A percentile compares a stretch with the other conserved stretches of the same genome.
Evolutionary conservation across 257 asterid species (phyloP).

Genomic region (Solanum corneliomulleri): DNA sequence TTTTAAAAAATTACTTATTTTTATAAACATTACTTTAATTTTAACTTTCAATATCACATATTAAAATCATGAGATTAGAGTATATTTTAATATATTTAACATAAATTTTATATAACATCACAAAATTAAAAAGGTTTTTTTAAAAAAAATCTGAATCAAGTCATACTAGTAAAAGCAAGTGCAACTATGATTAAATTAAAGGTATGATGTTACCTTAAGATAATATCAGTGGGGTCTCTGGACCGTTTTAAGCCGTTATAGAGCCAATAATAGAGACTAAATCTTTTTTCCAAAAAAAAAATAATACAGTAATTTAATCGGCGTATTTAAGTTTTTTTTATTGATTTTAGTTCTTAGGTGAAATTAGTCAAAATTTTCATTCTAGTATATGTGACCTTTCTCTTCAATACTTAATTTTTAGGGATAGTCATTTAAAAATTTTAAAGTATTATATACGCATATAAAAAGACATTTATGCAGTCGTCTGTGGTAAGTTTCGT

Average conservation of each 20-base stretch:
- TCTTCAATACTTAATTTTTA: not conserved
- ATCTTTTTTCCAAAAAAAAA: not conserved
- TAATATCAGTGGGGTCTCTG: not conserved
- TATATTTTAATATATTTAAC: too few species aligned
- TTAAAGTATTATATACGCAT: not conserved
- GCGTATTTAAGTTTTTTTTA: not conserved
- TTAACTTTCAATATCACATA: not conserved
- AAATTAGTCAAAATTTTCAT: not conserved
- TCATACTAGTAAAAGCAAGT: too few species aligned
- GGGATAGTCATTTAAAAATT: not conserved
- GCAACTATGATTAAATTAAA: not conserved
- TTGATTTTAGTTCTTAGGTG: not conserved
- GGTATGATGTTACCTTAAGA: not conserved
- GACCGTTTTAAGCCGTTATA: not conserved
- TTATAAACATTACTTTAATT: too few species aligned
- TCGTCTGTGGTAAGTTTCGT: not conserved
- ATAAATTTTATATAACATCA: too few species aligned
- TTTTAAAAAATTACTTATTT: too few species aligned
- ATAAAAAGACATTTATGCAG: not conserved
- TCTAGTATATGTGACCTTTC: not conserved
- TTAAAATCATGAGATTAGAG: too few species aligned
- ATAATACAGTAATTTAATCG: not conserved
- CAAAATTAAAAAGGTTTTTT: too few species aligned
- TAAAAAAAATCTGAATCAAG: too few species aligned
- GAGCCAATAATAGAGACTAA: not conserved